Evolutionary conservation across 371 early-diverging fungal species (phyloP), one percentile per base, ranked within the genome.

Genomic region (Haplosporangium sp.): DNA sequence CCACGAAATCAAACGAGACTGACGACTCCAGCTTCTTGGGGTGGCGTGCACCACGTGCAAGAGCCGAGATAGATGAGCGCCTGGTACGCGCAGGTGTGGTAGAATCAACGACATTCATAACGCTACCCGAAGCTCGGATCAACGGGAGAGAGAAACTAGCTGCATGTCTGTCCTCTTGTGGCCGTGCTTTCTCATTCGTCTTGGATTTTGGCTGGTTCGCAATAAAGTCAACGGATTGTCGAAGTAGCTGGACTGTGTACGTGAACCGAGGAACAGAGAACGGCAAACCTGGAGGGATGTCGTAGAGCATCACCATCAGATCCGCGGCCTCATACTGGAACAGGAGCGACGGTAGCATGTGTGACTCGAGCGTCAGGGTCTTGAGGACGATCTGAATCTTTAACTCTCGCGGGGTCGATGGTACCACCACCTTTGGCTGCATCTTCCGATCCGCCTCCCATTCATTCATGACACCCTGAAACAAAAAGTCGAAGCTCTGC

Each of bases 401-500:
- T 42, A 90, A 74, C 67, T 90, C 89, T 13, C 82, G 80, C 18
- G 68, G 72, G 13, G 55, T 66, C 18, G 80, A 54, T 6, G 81
- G 59, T 6, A 51, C 45, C n/a, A 61, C 64, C 12, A 55, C 51
- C 62, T 69, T 66, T 6, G 74, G 69, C 42, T 73, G 69, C 38
- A 43, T 40, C 45, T 76, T 83, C 37, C 86, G 67, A 69, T 89
- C 86, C 18, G 87, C 88, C 70, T 90, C 92, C 88, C 86, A 89
- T 58, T 92, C 93, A 53, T 86, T 86, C 74, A 92, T 74, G n/a
- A 93, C 69, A 20, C 88, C 88, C 58, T 91, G 90, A 80, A 91
- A 87, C 74, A 92, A 81, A 72, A 92, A 92, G 63, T 91, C 91
- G 69, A 92, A 94, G 6, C 87, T 81, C 53, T 91, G 85, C 38